phyloP scores from a whole-genome alignment of 1,284 basidiomycete species.

The Sporisorium iseilematis-ciliati region DNA sequence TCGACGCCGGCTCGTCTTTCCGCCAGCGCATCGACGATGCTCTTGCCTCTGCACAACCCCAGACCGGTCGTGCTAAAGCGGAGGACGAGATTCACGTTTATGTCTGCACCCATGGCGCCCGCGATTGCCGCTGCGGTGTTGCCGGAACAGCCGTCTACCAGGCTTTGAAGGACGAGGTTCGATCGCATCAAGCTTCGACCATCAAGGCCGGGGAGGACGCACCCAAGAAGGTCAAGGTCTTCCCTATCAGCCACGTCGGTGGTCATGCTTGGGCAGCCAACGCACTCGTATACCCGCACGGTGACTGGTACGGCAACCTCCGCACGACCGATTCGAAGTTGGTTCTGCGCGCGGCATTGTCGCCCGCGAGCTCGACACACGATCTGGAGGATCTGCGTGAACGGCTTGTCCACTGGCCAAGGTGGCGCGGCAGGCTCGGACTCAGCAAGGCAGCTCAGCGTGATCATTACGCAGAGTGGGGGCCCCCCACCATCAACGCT shows the following conservation, averaged over 20 bases:
- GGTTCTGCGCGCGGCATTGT: conserved; percentile 58
- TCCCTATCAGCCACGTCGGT: conserved; percentile 58
- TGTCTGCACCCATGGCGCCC: conserved; percentile 68
- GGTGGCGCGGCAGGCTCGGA: conserved; percentile 70
- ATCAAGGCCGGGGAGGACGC: conserved; percentile 26
- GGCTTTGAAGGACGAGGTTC: conserved; percentile 52
- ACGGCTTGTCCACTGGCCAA: conserved; percentile 63
- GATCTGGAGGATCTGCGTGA: conserved; percentile 61
- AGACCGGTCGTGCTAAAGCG: conserved; percentile 29
- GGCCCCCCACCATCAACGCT: conserved; percentile 54
- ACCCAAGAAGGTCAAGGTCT: conserved; percentile 53
- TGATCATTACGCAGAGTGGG: conserved; percentile 63
- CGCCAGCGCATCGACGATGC: conserved; percentile 36
- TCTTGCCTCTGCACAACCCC: conserved; percentile 30
- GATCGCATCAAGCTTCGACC: conserved; percentile 53
- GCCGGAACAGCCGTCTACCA: conserved; percentile 65
- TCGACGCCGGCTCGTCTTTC: conserved; percentile 43
- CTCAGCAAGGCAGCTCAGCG: conserved; percentile 54
- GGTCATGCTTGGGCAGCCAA: conserved; percentile 69
- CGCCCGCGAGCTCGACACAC: conserved; percentile 64
- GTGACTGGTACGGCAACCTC: conserved; percentile 67
- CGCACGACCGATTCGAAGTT: conserved; percentile 50
- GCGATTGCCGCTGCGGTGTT: conserved; percentile 70
- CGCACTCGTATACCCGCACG: conserved; percentile 68
- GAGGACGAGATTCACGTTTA: conserved; percentile 64